Base-by-base conservation (phyloP, 2,329 filamentous ascomycete species). In the Fusarium succisae region DNA sequence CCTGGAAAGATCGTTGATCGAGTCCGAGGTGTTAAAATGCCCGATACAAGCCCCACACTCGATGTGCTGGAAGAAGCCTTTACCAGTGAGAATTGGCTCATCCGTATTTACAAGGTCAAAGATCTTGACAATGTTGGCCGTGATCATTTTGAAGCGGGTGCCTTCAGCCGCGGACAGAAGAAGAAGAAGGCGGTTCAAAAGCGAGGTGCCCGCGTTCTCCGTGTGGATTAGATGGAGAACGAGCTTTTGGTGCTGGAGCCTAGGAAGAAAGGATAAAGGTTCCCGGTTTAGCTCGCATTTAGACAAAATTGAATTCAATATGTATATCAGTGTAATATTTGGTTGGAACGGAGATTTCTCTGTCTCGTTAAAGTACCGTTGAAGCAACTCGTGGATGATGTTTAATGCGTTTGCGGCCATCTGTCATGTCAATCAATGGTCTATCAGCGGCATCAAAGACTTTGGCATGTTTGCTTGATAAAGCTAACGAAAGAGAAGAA, bases 81-180 rank as follows among this genome's bases (percentile, higher is more conserved):
- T 83, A 99, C 97, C 63, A 98, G 94, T 80, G 96, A 99, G 88
- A 99, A 99, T 89, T 99, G 96, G 96, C 99, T 99, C 83, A 98
- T 99, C 82, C 91, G 96, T 74, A 98, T 99, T 81, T 99, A 98
- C 89, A 99, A 99, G 89, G 96, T 99, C 86, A 99, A 99, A 87
- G 95, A 98, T 79, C 91, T 98, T 68, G 96, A 99, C 86, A 98
- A 98, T 83, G 88, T 99, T 75, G 96, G 95, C 63, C 91, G 96
- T 82, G 94, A 98, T 79, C 96, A 98, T 81, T 90, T 90, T 10
- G 83, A 89, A 1, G 91, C 86, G 5, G 86, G 89, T 37, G 89
- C 91, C 12, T 96, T 96, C 80, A 92, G 94, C 70, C 91, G 90
- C 80, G 93, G 93, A 43, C 91, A 92, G 83, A 95, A 95, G 90